Conservation (phyloP, 140 eudicot genomes). For the Anethum foeniculum region DNA sequence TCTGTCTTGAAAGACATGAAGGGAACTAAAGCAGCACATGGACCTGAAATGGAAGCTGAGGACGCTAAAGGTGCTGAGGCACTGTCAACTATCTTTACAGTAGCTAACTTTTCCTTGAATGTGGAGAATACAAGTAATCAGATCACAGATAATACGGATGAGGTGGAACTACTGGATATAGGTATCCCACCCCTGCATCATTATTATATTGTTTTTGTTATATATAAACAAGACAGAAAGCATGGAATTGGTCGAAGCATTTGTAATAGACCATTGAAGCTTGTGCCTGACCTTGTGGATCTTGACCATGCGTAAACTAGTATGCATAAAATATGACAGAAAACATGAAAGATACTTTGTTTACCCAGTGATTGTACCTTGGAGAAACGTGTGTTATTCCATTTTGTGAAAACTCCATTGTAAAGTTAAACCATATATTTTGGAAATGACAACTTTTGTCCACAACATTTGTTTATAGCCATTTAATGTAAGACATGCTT, state of each 20-base stretch:
- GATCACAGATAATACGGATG: slow-evolving; percentile 30
- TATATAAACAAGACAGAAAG: neutral
- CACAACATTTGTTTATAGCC: neutral
- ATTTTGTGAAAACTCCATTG: neutral
- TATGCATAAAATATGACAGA: neutral
- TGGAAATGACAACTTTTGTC: neutral
- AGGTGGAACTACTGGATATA: slow-evolving; percentile 56
- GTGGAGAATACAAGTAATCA: slow-evolving; percentile 35
- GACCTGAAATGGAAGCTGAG: slow-evolving; percentile 38
- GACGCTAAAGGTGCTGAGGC: slow-evolving; percentile 50
- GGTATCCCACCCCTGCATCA: slow-evolving; percentile 36
- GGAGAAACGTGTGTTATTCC: neutral
- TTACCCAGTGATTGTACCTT: neutral
- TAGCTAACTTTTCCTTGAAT: slow-evolving; percentile 49
- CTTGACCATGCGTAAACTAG: neutral
- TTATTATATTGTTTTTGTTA: neutral
- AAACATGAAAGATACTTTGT: neutral
- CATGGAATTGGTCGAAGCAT: neutral
- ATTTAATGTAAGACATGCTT: neutral
- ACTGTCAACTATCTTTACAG: slow-evolving; percentile 47
- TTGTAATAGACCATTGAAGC: neutral
- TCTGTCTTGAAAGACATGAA: slow-evolving; percentile 48
- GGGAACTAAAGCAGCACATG: slow-evolving; percentile 53
- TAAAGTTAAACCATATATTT: neutral
- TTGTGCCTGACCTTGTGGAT: neutral